Evolutionary conservation across 2,329 filamentous ascomycete genomes (phyloP).

Genomic region (Ophiocordyceps unilateralis): DNA sequence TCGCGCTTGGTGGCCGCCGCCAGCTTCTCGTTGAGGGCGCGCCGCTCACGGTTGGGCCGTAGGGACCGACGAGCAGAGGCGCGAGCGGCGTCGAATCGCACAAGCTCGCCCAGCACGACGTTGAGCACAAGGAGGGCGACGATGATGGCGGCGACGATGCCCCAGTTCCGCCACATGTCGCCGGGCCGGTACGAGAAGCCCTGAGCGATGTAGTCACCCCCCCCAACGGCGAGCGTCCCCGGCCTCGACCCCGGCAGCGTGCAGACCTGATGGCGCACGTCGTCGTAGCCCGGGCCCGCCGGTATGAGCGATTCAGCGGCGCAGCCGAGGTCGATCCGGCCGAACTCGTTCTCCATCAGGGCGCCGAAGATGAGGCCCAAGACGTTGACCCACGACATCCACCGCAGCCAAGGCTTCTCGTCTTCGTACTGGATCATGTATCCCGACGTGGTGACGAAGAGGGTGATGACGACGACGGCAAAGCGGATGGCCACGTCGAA

Average conservation of each 20-base stretch:
- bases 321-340: slow-evolving; percentile 50
- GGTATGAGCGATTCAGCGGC: slow-evolving; percentile 52
- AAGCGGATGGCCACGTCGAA: slow-evolving; percentile 79
- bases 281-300: slow-evolving; percentile 47
- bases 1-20: slow-evolving; percentile 24
- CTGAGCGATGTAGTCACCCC: slow-evolving; percentile 49
- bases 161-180: slow-evolving; percentile 70
- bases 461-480: slow-evolving; percentile 59
- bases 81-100: slow-evolving; percentile 63
- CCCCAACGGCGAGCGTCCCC: slow-evolving; percentile 44
- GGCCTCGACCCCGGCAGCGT: slow-evolving; percentile 50
- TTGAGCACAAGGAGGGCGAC: slow-evolving; percentile 60
- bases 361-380: slow-evolving; percentile 59
- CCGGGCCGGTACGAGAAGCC: slow-evolving; percentile 48
- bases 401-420: slow-evolving; percentile 60
- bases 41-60: slow-evolving; percentile 50
- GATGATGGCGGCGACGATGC: slow-evolving; percentile 63
- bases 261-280: slow-evolving; percentile 64
- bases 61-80: slow-evolving; percentile 45
- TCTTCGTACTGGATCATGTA: slow-evolving; percentile 69
- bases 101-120: slow-evolving; percentile 59
- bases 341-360: slow-evolving; percentile 81
- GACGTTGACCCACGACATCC: slow-evolving; percentile 66
- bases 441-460: slow-evolving; percentile 68
- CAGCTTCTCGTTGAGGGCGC: slow-evolving; percentile 47